Percentiles rank a stretch among this genome's conserved stretches.
Evolutionary conservation across 345 rosid genomes (phyloP).

Genomic region (Arabis alpina): DNA sequence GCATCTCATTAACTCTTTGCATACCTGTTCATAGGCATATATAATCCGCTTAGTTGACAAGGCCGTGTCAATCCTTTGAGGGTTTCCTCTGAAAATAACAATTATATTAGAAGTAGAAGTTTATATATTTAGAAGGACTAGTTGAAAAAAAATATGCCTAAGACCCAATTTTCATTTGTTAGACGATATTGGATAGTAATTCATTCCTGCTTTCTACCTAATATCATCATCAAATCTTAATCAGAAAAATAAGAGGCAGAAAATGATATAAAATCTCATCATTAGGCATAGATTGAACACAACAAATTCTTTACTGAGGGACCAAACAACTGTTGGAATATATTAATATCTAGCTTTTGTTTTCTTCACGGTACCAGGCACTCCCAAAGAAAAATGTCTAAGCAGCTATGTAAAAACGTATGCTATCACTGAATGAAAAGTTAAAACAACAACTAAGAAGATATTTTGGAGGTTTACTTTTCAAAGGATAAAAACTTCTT

Average conservation of each 20-base stretch:
- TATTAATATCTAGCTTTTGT: slow-evolving; percentile 7
- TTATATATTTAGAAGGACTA: slow-evolving; percentile 13
- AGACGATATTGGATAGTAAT: slow-evolving; percentile 8
- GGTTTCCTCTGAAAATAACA: slow-evolving; percentile 74
- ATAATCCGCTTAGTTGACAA: slow-evolving; percentile 80
- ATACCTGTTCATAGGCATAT: slow-evolving; percentile 94
- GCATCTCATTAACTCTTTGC: slow-evolving; percentile 21
- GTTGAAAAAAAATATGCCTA: slow-evolving; percentile 8
- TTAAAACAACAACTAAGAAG: neutral
- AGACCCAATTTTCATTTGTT: slow-evolving; percentile 22
- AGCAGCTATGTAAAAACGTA: slow-evolving; percentile 4
- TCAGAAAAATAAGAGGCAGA: slow-evolving; percentile 9
- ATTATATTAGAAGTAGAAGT: slow-evolving; percentile 14
- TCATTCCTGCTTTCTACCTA: slow-evolving; percentile 23
- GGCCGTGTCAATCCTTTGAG: slow-evolving; percentile 85
- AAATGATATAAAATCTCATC: slow-evolving; percentile 2
- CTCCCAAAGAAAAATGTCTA: slow-evolving; percentile 1
- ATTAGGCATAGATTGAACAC: slow-evolving; percentile 9
- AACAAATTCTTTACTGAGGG: neutral
- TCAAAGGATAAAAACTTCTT: slow-evolving; percentile 84
- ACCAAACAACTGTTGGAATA: slow-evolving; percentile 10
- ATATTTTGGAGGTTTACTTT: slow-evolving; percentile 56
- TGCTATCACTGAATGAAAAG: slow-evolving; percentile 4
- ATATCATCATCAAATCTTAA: slow-evolving; percentile 2
- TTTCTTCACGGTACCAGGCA: slow-evolving; percentile 10